Evolutionary conservation across 768 basidiomycete genomes (phyloP), one percentile per base, ranked within the genome.

Genomic region (Tylopilus balloui): DNA sequence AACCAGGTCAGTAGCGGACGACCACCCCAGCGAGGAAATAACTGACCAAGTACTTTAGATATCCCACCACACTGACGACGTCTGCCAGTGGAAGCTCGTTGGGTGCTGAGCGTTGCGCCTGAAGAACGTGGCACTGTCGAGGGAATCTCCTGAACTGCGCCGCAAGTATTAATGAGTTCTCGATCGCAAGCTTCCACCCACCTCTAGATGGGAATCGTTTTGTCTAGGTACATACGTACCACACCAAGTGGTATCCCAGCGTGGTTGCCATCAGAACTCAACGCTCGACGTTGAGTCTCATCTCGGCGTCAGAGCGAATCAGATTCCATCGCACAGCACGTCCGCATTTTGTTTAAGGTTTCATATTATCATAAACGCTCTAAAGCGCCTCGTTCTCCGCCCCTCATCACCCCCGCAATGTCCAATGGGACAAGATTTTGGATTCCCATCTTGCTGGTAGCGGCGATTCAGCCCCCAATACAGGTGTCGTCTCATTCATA

Each of bases 221-320:
- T n/a, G n/a, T n/a, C n/a, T n/a, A n/a, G n/a, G n/a, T n/a, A n/a
- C 29, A 20, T 32, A 42, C 41, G 28, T 43, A 29, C 49, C 35
- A 57, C 48, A 48, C 48, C 43, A 45, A 28, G 50, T 44, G 40
- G 47, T 48, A 15, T 21, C 12, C 23, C 41, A 39, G 36, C 37
- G 28, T 35, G 52, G 34, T 55, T 47, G n/a, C 15, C 49, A 48
- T 43, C 45, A 42, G 25, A 29, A 20, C 21, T 42, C 52, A 49
- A 14, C 35, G 50, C 48, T 27, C 24, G 39, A 24, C 46, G 31
- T 45, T 46, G 51, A 32, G 32, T 23, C 42, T 62, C 60, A 62
- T 63, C 51, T 63, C 55, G 63, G 58, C 42, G 47, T 46, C 61
- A 56, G 63, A 58, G 40, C 55, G 58, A 53, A 52, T 54, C 47